A percentile compares a stretch with the other conserved stretches of the same genome.
Conservation (phyloP, 805 yeast species). For the Maudiozyma bulderi region DNA sequence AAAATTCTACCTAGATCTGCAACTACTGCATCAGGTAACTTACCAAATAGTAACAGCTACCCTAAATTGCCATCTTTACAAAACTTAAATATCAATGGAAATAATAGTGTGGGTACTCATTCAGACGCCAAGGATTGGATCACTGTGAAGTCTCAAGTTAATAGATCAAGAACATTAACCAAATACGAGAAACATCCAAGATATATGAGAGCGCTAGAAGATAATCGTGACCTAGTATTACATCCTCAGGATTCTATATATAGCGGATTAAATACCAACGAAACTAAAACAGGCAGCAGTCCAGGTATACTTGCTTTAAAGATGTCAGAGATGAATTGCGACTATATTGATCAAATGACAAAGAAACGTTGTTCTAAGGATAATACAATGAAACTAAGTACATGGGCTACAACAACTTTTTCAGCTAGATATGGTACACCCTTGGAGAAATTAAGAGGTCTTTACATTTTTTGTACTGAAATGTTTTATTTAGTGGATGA, state of each 20-base stretch:
- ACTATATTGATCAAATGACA: conserved; percentile 37
- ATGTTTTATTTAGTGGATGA: conserved; percentile 41
- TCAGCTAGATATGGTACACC: conserved; percentile 43
- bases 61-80: conserved; percentile 26
- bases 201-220: conserved; percentile 51
- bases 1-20: conserved; percentile 25
- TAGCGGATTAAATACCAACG: conserved; percentile 40
- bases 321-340: conserved; percentile 26
- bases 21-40: conserved; percentile 3
- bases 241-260: conserved; percentile 48
- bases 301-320: conserved; percentile 26
- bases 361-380: conserved; percentile 30
- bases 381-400: conserved; percentile 40
- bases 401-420: conserved; percentile 44
- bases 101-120: conserved; percentile 31
- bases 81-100: conserved; percentile 13
- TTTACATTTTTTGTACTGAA: conserved; percentile 52
- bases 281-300: conserved; percentile 28
- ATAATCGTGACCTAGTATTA: conserved; percentile 50
- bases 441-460: conserved; percentile 54
- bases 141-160: conserved; percentile 48
- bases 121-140: conserved; percentile 41
- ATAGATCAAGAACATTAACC: conserved; percentile 63
- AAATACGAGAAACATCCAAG: conserved; percentile 61
- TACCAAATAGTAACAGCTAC: not conserved